A percentile compares a stretch with the other conserved stretches of the same genome.
phyloP scores from a whole-genome alignment of 306 rosid species.

The Casuarina glauca region DNA sequence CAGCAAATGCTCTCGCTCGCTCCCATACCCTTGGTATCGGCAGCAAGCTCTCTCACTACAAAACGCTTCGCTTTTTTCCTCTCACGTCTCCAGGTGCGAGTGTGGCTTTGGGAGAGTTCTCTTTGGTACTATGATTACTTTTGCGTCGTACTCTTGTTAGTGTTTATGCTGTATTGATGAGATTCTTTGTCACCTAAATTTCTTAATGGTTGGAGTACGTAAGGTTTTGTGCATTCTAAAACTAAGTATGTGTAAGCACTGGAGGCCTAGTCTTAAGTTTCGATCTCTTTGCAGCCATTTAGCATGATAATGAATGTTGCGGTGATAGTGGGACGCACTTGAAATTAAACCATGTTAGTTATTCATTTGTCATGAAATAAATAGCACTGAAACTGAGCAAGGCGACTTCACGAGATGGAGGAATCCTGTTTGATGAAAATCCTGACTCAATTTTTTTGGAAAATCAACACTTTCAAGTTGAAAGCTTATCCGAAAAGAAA shows the following conservation, averaged over 20 bases:
- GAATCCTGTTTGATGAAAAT: conserved; percentile 12
- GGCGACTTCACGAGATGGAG: neutral
- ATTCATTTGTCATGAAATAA: neutral
- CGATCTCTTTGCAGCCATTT: neutral
- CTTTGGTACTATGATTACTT: neutral
- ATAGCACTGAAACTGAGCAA: neutral
- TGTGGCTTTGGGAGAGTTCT: neutral
- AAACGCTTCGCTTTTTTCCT: conserved; percentile 39
- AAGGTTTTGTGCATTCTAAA: neutral
- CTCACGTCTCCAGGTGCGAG: conserved; percentile 58
- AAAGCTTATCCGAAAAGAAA: neutral
- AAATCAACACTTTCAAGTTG: conserved; percentile 1
- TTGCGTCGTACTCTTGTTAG: neutral
- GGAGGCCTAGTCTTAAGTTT: neutral
- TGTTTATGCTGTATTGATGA: neutral
- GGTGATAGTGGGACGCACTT: neutral
- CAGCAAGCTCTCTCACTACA: conserved; percentile 35
- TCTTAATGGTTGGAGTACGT: conserved; percentile 10
- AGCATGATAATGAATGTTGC: neutral
- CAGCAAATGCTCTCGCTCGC: conserved; percentile 37
- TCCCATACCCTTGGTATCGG: conserved; percentile 27
- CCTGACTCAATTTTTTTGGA: neutral
- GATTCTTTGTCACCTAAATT: conserved; percentile 24
- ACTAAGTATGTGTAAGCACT: neutral
- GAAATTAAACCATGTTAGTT: neutral